Base-by-base conservation (phyloP, 2,329 filamentous ascomycete species). In the Trichoderma harzianum region DNA sequence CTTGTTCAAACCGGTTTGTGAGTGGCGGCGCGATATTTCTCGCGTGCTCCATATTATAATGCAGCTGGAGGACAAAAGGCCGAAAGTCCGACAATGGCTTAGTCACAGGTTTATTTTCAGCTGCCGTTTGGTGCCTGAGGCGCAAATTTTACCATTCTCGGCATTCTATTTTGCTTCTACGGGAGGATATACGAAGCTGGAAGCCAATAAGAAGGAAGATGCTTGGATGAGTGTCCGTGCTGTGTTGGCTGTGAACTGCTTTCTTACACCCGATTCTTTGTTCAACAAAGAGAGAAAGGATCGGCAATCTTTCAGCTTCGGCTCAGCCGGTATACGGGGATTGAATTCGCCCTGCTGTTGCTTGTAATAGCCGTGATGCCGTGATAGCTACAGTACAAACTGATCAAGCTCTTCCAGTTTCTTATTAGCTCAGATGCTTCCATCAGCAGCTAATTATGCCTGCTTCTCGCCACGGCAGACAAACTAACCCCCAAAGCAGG, bases 11-110 rank as follows among this genome's bases (percentile, higher is more conserved):
- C 34, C 21, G 26, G 21, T 21, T 18, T 58, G 26, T 43, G 55
- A n/a, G 53, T 68, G 65, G 65, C 36, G 65, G 55, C 65, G 65
- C 65, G 55, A 60, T 60, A 24, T 32, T 47, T 51, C 34, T 62
- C 21, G 47, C 16, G 64, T 21, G 64, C 51, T 58, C 64, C 64
- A 67, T 67, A 58, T 10, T 39, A 10, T 12, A n/a, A n/a, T 6
- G 30, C 18, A 24, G 21, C 8, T 47, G 11, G n/a, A 16, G 18
- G 3, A 18, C 1, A 24, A 34, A 34, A 18, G 30, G 14, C 24
- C 53, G 32, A n/a, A 47, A 68, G 14, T 10, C 65, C 51, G 53
- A 24, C 28, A 39, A 43, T 43, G 7, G 65, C 53, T 68, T 68
- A 58, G 65, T 68, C 65, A 67, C 64, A 68, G 8, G 30, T 3